These are phyloP conservation scores for Aureobasidium uvarum DNA, from an alignment of 2,329 filamentous ascomycete species.

Conservation along the genomic window DNA sequence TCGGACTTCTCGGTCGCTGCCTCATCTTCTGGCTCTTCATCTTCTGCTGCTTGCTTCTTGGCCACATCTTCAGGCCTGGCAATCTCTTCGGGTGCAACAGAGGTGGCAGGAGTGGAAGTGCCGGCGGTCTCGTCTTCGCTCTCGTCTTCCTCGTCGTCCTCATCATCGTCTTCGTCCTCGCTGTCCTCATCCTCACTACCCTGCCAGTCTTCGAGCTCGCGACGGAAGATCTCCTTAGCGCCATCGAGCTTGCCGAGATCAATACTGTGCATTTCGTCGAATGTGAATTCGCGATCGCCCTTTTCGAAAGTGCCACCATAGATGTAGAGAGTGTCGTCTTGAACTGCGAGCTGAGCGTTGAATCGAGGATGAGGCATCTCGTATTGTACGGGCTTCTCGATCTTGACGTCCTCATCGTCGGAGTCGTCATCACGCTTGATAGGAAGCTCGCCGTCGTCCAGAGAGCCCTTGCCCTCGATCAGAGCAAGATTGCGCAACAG, in stretches of 20 bases:
- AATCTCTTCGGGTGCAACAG: slow-evolving; percentile 34
- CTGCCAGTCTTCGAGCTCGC: slow-evolving; percentile 84
- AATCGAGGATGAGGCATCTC: slow-evolving; percentile 89
- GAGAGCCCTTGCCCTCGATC: slow-evolving; percentile 69
- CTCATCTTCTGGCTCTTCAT: slow-evolving; percentile 38
- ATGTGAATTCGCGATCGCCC: slow-evolving; percentile 90
- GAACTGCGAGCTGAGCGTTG: slow-evolving; percentile 85
- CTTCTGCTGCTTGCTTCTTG: slow-evolving; percentile 51
- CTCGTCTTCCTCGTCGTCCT: slow-evolving; percentile 56
- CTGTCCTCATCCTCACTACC: slow-evolving; percentile 47
- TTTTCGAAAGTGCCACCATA: slow-evolving; percentile 96
- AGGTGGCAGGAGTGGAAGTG: slow-evolving; percentile 54
- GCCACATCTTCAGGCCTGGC: slow-evolving; percentile 37
- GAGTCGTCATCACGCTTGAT: slow-evolving; percentile 39
- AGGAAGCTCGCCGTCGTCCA: slow-evolving; percentile 39
- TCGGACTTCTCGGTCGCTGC: slow-evolving; percentile 61
- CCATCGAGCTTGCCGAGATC: slow-evolving; percentile 95
- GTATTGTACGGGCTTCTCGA: slow-evolving; percentile 61
- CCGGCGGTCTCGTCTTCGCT: slow-evolving; percentile 35
- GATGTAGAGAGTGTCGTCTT: slow-evolving; percentile 89
- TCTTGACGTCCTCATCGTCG: slow-evolving; percentile 54
- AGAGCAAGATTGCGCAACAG: slow-evolving; percentile 81
- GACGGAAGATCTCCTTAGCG: slow-evolving; percentile 84
- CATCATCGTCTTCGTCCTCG: slow-evolving; percentile 51
- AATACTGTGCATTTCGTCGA: slow-evolving; percentile 90